Base-by-base conservation (phyloP, 2,329 filamentous ascomycete species). In the Diaporthe sp. region DNA sequence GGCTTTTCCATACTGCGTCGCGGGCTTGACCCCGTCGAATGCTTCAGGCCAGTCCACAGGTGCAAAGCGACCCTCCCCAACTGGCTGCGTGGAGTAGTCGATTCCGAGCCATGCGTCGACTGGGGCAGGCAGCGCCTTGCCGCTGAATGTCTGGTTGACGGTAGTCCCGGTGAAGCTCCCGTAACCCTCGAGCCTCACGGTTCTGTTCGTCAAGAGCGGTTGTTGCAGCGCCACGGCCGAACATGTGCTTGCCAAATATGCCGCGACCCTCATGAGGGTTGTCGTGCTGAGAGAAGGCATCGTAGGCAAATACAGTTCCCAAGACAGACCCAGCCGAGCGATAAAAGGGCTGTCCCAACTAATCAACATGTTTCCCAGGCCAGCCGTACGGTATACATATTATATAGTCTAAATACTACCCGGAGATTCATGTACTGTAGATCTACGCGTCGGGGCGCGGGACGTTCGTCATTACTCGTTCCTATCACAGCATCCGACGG, bases 51-150 rank as follows among this genome's bases (percentile, higher is more conserved):
- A 85, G 30, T 82, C 80, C 28, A 86, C 80, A 0, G 84, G 81
- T 17, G 78, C 79, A 72, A 88, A 88, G 10, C 87, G 84, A 19
- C 79, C 76, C 4, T 84, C 79, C 7, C 83, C 85, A 1, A 83
- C 82, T 0, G 85, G 86, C 40, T 85, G 84, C 0, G 80, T 79
- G 0, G 86, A 82, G 66, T 87, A 88, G 77, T 87, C 84, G 42
- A 88, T 83, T 3, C 86, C 85, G 8, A 88, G 79, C 86, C 86
- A 88, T 0, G 86, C 86, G 75, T 88, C 85, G 2, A 88, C 83
- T 0, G 82, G 74, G 3, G 76, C 76, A 12, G 82, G 79, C 3
- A 86, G 79, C 0, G 76, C 75, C 33, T 78, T 76, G 28, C 82
- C 83, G 58, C 78, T 82, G 25, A 84, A 58, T 15, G 82, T 84